Evolutionary conservation across 768 basidiomycete genomes (phyloP), one percentile per base, ranked within the genome.

Genomic region (Tricholoma matsutake): DNA sequence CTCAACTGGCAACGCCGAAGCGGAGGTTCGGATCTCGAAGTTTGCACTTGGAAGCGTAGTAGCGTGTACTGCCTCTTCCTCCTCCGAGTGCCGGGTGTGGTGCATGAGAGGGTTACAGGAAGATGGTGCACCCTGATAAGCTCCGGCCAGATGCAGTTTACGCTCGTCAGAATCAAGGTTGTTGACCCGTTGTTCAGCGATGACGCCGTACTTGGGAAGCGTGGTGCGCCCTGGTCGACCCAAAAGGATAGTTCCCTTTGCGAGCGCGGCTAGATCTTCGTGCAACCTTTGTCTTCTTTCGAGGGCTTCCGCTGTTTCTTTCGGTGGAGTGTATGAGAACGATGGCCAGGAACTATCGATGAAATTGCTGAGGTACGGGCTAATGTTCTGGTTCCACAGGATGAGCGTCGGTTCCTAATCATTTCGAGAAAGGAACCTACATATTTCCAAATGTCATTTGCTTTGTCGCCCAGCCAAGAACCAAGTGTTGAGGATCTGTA

Each of bases 401-500:
- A 18, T 53, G 51, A 53, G 32, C n/a, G 6, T 18, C 10, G n/a
- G 51, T 32, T 1, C 3, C 29, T 18, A 11, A 53, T n/a, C 2
- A 32, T 53, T 18, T 31, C 11, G 16, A 18, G 3, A n/a, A 18
- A n/a, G 51, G 14, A n/a, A 53, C 51, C 9, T 53, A 53, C 51
- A 8, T 31, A n/a, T 18, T 32, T 53, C 51, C 51, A 32, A 7
- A 53, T 53, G n/a, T 53, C 32, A 10, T 31, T 31, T 4, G 51
- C 51, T 53, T 53, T 53, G 51, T 53, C 51, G 29, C 51, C 51
- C 51, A 53, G 25, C 51, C 51, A 53, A 32, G 29, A 32, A 13
- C 51, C 31, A 13, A 31, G 11, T 3, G 10, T 53, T 16, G 31
- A 53, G 31, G 22, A 49, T 28, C 28, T 49, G 25, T 49, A 49